A percentile compares a stretch with the other conserved stretches of the same genome.
phyloP scores from a whole-genome alignment of 257 asterid species.

The Nicotiana obtusifolia region DNA sequence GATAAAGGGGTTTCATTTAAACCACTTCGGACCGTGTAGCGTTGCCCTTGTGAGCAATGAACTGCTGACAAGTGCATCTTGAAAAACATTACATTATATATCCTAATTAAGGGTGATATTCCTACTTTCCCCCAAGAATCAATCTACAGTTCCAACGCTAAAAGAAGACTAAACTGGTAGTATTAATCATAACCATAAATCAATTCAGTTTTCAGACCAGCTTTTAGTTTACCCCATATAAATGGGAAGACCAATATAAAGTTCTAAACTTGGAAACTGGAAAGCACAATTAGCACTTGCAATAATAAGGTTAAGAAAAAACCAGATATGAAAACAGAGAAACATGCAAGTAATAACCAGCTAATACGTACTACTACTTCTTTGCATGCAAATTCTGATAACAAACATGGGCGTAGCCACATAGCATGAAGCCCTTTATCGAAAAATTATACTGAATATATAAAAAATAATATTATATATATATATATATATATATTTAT shows the following conservation, averaged over 20 bases:
- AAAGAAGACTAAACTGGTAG: neutral
- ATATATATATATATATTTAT: too few species aligned
- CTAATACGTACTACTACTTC: neutral
- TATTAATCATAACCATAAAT: neutral
- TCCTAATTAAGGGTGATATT: neutral
- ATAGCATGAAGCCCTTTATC: too few species aligned
- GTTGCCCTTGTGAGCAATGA: neutral
- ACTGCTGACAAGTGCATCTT: neutral
- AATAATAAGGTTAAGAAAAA: neutral
- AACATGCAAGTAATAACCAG: too few species aligned
- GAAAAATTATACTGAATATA: too few species aligned
- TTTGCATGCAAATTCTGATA: neutral
- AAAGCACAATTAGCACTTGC: neutral
- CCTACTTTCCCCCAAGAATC: neutral
- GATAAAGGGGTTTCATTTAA: too few species aligned
- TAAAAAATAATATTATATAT: too few species aligned
- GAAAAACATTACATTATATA: neutral
- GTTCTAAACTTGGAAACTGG: neutral
- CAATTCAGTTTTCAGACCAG: neutral
- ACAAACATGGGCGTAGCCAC: too few species aligned
- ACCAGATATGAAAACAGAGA: too few species aligned
- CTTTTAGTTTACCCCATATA: neutral
- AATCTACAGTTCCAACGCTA: too few species aligned
- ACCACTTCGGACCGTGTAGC: too few species aligned
- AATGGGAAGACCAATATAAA: neutral